Evolutionary conservation across 2,329 filamentous ascomycete genomes (phyloP).

Genomic region (Graphiopsis chlorocephala): DNA sequence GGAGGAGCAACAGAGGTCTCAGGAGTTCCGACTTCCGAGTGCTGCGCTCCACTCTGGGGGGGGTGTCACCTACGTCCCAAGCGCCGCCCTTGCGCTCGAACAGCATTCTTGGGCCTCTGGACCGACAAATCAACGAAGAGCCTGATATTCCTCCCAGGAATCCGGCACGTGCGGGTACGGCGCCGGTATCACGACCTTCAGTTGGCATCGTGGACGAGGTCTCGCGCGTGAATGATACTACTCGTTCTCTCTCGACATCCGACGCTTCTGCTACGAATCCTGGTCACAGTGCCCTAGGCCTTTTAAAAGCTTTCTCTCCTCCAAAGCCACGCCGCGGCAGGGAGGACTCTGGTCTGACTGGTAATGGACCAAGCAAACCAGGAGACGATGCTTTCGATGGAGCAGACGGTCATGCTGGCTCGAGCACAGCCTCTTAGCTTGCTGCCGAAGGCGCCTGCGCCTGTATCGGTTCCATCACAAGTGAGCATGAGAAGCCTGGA

Average conservation of each 20-base stretch:
- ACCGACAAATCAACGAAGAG: not conserved
- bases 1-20: not conserved
- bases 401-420: not conserved
- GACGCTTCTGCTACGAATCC: not conserved
- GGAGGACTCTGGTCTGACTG: not conserved
- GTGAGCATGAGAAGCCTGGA: not conserved
- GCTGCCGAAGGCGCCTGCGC: too few species aligned
- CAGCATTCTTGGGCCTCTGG: not conserved
- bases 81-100: not conserved
- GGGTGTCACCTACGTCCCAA: not conserved
- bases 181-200: not conserved
- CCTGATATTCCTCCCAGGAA: not conserved
- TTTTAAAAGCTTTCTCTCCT: not conserved
- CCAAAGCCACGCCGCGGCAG: not conserved
- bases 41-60: not conserved
- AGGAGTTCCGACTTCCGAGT: not conserved
- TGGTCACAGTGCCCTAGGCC: not conserved
- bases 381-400: not conserved
- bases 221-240: not conserved
- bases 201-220: not conserved
- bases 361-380: not conserved
- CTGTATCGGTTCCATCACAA: too few species aligned
- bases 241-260: not conserved
- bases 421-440: not conserved
- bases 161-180: not conserved